Percentiles rank a stretch among this genome's conserved stretches.
phyloP scores from a whole-genome alignment of 768 basidiomycete genomes.

The Leccinum broughii region DNA sequence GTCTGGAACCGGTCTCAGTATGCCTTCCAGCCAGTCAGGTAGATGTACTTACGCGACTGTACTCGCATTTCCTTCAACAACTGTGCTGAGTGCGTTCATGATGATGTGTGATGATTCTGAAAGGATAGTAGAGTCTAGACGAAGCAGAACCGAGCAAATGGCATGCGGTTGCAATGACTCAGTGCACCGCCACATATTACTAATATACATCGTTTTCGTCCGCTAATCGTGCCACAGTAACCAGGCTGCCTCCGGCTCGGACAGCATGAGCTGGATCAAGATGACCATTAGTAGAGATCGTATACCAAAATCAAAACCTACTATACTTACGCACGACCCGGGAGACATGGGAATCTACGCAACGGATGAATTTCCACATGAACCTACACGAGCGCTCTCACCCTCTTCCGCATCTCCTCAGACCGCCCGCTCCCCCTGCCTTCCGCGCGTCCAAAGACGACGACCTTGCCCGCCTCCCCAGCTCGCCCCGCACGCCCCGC shows the following conservation, averaged over 20 bases:
- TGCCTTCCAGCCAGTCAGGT: neutral
- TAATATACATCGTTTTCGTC: too few relatives aligned
- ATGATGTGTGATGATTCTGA: neutral
- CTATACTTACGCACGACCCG: neutral
- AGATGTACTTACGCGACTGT: neutral
- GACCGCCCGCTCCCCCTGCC: constrained; percentile 60
- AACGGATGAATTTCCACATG: neutral
- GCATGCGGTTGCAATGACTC: too few relatives aligned
- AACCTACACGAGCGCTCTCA: constrained; percentile 38
- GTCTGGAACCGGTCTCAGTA: neutral
- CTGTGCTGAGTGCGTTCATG: neutral
- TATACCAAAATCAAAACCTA: neutral
- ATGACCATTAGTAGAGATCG: neutral
- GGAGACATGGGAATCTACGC: neutral
- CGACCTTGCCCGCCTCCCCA: constrained; percentile 63
- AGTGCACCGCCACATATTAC: too few relatives aligned
- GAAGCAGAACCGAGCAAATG: too few relatives aligned
- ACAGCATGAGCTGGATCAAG: too few relatives aligned
- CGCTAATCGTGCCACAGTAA: too few relatives aligned
- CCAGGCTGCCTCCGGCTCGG: too few relatives aligned
- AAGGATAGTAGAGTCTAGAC: too few relatives aligned
- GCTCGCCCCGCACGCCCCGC: constrained; percentile 84
- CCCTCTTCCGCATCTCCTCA: constrained; percentile 51
- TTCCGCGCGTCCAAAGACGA: constrained; percentile 66
- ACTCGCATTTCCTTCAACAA: neutral